phyloP scores from a whole-genome alignment of 805 yeast genomes.

The Candida sanyiensis region DNA sequence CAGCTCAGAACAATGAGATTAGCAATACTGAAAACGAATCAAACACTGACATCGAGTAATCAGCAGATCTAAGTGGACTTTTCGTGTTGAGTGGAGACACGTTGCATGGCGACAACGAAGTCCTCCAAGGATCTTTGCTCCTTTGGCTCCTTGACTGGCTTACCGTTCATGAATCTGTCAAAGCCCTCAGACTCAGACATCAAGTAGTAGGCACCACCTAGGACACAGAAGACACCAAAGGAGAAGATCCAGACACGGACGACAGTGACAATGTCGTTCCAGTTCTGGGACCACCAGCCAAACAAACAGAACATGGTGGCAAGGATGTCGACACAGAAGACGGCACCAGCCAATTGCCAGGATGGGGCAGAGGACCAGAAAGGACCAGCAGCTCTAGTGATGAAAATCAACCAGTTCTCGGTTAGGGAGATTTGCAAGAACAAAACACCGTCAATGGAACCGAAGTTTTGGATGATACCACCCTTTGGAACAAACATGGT shows the following conservation, averaged over 20 bases:
- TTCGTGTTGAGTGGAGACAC: conserved; percentile 88
- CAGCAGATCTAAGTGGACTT: conserved; percentile 48
- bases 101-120: conserved; percentile 79
- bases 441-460: conserved; percentile 88
- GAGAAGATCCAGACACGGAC: conserved; percentile 94
- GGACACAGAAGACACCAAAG: conserved; percentile 92
- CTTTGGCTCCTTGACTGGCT: conserved; percentile 50
- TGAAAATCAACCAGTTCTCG: conserved; percentile 96
- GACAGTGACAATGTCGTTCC: conserved; percentile 93
- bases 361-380: conserved; percentile 97
- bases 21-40: conserved; percentile 5
- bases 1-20: conserved; percentile 6
- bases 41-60: conserved; percentile 4
- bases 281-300: conserved; percentile 98
- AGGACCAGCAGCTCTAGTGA: conserved; percentile 96
- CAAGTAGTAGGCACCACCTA: conserved; percentile 95
- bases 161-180: conserved; percentile 83
- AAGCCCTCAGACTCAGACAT: conserved; percentile 78
- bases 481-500: conserved; percentile 87
- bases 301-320: conserved; percentile 89
- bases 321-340: conserved; percentile 78
- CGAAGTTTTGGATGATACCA: conserved; percentile 95
- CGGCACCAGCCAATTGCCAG: conserved; percentile 96
- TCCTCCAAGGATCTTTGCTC: conserved; percentile 72
- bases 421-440: conserved; percentile 92